Conservation (phyloP, 495 filamentous ascomycete genomes). For the Tuber aestivum region DNA sequence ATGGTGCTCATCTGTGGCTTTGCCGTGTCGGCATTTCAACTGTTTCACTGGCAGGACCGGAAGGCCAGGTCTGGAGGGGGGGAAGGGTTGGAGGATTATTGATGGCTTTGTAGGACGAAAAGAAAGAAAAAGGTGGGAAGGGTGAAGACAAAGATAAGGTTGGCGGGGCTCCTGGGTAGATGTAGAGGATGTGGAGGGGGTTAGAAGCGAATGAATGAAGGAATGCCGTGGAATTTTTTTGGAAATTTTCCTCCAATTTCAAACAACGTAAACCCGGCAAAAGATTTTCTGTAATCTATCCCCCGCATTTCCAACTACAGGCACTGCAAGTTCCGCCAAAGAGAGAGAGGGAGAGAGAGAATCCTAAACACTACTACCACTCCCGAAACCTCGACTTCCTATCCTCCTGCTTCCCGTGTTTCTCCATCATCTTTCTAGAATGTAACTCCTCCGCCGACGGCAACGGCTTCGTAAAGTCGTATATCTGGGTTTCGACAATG, state of each 20-base stretch:
- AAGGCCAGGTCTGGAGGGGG: not conserved
- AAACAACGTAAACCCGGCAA: not conserved
- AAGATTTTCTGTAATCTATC: not conserved
- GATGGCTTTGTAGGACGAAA: not conserved
- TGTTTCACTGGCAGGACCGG: not conserved
- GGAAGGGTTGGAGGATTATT: not conserved
- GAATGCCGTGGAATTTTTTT: not conserved
- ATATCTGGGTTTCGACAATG: conserved; percentile 21
- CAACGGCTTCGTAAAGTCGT: conserved; percentile 18
- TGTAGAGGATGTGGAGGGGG: not conserved
- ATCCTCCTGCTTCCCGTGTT: conserved; percentile 33
- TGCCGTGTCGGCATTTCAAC: not conserved
- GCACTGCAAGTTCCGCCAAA: not conserved
- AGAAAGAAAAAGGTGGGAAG: not conserved
- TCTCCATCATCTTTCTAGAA: conserved; percentile 28
- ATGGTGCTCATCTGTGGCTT: not conserved
- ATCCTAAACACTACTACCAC: conserved; percentile 12
- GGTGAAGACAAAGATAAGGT: not conserved
- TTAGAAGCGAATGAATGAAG: not conserved
- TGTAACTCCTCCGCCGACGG: conserved; percentile 25
- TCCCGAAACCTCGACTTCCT: conserved; percentile 29
- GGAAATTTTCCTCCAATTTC: too few species aligned
- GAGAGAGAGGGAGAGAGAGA: not conserved
- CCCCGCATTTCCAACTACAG: not conserved
- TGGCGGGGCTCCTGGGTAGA: not conserved